These are phyloP conservation scores for Isatis tinctoria DNA, from an alignment of 345 rosid species.

Conservation along the genomic window DNA sequence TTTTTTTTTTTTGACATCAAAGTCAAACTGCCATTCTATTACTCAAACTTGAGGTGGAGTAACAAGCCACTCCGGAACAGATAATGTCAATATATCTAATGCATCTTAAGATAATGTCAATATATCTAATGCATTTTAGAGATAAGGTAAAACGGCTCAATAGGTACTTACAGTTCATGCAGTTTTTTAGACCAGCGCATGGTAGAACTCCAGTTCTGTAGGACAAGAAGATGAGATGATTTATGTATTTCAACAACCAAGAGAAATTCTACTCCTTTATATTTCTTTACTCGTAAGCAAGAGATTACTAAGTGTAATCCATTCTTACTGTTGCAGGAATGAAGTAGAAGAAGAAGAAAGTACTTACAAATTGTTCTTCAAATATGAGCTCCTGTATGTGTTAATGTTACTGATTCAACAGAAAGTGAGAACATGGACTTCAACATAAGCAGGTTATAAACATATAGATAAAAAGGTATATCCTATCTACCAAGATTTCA, in stretches of 20 bases:
- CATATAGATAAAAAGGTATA: not conserved
- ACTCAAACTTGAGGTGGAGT: too few species aligned
- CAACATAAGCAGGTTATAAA: not conserved
- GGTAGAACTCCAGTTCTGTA: conserved; percentile 15
- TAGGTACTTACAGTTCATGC: not conserved
- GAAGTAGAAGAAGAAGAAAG: not conserved
- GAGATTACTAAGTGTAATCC: not conserved
- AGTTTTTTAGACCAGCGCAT: not conserved
- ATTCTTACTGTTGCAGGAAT: too few species aligned
- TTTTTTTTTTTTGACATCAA: too few species aligned
- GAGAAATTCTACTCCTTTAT: too few species aligned
- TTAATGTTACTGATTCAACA: conserved; percentile 23
- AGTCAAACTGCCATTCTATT: too few species aligned
- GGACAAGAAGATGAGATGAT: not conserved
- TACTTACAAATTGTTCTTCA: conserved; percentile 15
- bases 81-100: not conserved
- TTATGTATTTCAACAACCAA: too few species aligned
- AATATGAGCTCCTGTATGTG: conserved; percentile 13
- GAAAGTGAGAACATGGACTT: not conserved
- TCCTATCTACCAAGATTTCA: not conserved
- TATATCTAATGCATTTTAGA: too few species aligned
- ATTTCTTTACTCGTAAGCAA: too few species aligned
- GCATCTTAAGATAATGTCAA: too few species aligned
- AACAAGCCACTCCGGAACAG: too few species aligned
- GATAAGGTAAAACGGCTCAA: not conserved